A percentile compares a stretch with the other conserved stretches of the same genome.
Conservation (phyloP, 352 stramenopile genomes). For the Phytophthora chlamydospora region DNA sequence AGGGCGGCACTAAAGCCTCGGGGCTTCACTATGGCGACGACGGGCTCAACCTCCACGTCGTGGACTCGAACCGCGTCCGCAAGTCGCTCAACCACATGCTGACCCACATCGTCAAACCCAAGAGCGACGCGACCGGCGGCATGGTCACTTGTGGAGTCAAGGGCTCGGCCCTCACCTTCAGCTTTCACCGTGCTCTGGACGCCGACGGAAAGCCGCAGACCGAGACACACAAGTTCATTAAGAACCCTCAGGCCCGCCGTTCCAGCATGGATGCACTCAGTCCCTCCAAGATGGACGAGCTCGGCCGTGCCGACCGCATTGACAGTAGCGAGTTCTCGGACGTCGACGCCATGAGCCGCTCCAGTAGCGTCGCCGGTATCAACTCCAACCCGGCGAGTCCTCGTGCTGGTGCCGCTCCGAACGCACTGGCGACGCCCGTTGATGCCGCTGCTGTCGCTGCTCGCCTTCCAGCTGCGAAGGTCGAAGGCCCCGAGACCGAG, state of each 20-base stretch:
- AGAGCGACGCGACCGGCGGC: slow-evolving; percentile 50
- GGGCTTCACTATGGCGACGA: slow-evolving; percentile 52
- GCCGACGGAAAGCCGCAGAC: slow-evolving; percentile 30
- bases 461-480: slow-evolving; percentile 18
- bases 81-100: slow-evolving; percentile 73
- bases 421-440: slow-evolving; percentile 10
- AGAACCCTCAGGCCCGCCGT: slow-evolving; percentile 54
- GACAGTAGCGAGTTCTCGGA: slow-evolving; percentile 58
- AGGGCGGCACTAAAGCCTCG: slow-evolving; percentile 51
- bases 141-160: slow-evolving; percentile 58
- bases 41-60: slow-evolving; percentile 51
- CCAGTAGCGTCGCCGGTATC: slow-evolving; percentile 36
- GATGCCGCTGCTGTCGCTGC: slow-evolving; percentile 27
- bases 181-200: slow-evolving; percentile 35
- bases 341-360: slow-evolving; percentile 52
- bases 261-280: slow-evolving; percentile 48
- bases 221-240: slow-evolving; percentile 49
- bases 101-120: slow-evolving; percentile 52
- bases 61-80: slow-evolving; percentile 79
- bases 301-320: slow-evolving; percentile 44
- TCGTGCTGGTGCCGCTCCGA: slow-evolving; percentile 17
- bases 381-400: slow-evolving; percentile 38
- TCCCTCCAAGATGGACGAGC: slow-evolving; percentile 54
- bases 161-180: slow-evolving; percentile 46
- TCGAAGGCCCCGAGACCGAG: slow-evolving; percentile 6